A percentile compares a stretch with the other conserved stretches of the same genome.
These are phyloP conservation scores for Citrullus mucosospermus DNA, from an alignment of 306 rosid species.

Conservation along the genomic window DNA sequence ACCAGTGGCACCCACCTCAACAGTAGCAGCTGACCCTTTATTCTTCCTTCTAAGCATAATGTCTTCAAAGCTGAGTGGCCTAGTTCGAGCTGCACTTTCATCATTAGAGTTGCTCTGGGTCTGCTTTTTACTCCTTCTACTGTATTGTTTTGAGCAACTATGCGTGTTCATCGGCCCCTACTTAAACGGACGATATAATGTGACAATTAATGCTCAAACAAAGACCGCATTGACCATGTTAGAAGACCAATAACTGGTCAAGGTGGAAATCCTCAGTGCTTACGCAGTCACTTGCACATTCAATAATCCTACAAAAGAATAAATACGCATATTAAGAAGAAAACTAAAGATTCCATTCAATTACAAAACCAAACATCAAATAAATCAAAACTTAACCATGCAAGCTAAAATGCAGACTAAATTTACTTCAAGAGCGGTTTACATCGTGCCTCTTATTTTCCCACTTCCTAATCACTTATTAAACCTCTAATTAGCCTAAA, in stretches of 20 bases:
- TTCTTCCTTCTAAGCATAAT: constrained; percentile 61
- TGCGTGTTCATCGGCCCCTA: constrained; percentile 42
- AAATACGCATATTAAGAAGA: not conserved
- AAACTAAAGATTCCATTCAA: not conserved
- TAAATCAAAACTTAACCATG: not conserved
- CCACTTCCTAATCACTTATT: not conserved
- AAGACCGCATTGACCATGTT: not conserved
- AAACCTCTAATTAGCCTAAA: not conserved
- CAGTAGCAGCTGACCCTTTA: constrained; percentile 38
- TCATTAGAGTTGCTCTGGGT: constrained; percentile 28
- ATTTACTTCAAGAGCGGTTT: not conserved
- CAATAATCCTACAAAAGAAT: not conserved
- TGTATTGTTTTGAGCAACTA: constrained; percentile 30
- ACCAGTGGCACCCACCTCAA: constrained; percentile 18
- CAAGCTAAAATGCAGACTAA: not conserved
- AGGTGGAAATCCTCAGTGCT: not conserved
- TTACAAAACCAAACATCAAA: not conserved
- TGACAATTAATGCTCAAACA: not conserved
- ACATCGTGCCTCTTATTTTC: not conserved
- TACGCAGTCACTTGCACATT: not conserved
- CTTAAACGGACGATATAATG: not conserved
- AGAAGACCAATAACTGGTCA: not conserved
- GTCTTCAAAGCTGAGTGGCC: constrained; percentile 77
- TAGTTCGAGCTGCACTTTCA: constrained; percentile 81
- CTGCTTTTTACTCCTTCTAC: constrained; percentile 19